Conservation (phyloP, 257 asterid species). For the Nemophila menziesii region DNA sequence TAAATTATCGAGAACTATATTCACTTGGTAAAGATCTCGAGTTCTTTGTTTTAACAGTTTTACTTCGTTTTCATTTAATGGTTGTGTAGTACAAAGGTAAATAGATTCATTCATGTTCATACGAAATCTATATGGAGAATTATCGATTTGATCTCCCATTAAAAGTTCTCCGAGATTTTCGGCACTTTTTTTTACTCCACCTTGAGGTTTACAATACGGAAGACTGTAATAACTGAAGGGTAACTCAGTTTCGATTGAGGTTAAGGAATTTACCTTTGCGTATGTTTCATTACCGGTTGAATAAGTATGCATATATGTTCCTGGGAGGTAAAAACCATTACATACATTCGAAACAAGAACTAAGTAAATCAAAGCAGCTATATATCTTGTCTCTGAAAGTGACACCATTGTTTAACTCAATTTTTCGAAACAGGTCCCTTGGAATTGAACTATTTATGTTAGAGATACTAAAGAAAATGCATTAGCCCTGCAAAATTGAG, state of each 20-base stretch:
- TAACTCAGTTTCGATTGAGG: slow-evolving; percentile 14
- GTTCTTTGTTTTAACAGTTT: slow-evolving; percentile 14
- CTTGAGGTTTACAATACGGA: slow-evolving; percentile 10
- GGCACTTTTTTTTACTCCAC: slow-evolving; percentile 11
- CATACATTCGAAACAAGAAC: slow-evolving; percentile 2
- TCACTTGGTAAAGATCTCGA: slow-evolving; percentile 13
- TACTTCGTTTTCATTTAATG: slow-evolving; percentile 4
- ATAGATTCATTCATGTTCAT: slow-evolving; percentile 11
- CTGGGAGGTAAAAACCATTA: slow-evolving; percentile 12
- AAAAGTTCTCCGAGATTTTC: slow-evolving; percentile 14
- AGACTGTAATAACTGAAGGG: slow-evolving; percentile 12
- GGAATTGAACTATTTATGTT: neutral
- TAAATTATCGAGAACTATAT: slow-evolving; percentile 11
- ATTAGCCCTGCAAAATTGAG: slow-evolving; percentile 3
- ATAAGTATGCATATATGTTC: slow-evolving; percentile 12
- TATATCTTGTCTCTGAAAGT: slow-evolving; percentile 1
- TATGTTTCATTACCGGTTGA: slow-evolving; percentile 1
- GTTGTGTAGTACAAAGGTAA: slow-evolving; percentile 11
- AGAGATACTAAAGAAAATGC: neutral
- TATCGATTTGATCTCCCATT: slow-evolving; percentile 14
- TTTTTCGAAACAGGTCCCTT: neutral
- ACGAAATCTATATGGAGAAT: slow-evolving; percentile 11
- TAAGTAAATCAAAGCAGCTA: slow-evolving; percentile 3
- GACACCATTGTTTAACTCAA: slow-evolving; percentile 4
- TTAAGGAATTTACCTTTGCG: slow-evolving; percentile 12